Base-by-base conservation (phyloP, 164 flowering plant genomes). In the Nymphaea colorata region DNA sequence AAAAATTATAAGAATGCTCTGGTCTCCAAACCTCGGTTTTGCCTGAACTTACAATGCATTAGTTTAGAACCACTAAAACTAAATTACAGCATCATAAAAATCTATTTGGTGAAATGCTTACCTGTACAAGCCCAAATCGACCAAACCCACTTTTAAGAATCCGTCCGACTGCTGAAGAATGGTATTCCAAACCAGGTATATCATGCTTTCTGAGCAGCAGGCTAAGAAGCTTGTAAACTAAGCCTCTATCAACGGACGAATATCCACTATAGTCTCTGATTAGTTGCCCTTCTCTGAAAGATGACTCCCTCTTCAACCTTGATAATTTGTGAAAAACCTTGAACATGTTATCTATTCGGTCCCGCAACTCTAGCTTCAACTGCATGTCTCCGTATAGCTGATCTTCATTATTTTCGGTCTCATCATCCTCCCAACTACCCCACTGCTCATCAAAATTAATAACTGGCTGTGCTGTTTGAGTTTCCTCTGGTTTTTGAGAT, bases 81-180 rank as follows among this genome's bases (percentile, higher is more conserved):
- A 61, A 25, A 61, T 61, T 7, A 61, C 3, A 17, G 10, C 11
- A 61, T 4, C 64, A 61, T 17, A 61, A 17, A 61, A 61, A 41
- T 17, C 36, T 17, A 16, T 55, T 17, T 61, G 42, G 64, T 62
- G 18, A 12, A 7, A 4, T 41, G 42, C 69, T 71, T 66, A 86
- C 98, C 87, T 94, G 99, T 69, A 96, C 93, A 76, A 94, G 90
- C 72, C 97, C 99, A 76, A 94, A 91, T 80, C 97, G 85, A 63
- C 99, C 97, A 74, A 94, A 89, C 25, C 98, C 98, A 76, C 96
- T 93, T 80, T 93, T 93, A 47, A 93, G 87, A 71, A 94, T 86
- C 43, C 96, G 83, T 6, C 96, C 96, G 18, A 94, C 97, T 0
- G 96, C 82, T 57, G 97, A 89, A 11, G 99, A 89, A 79, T 94